These are phyloP conservation scores for Ceratocystis albifundus DNA, from an alignment of 2,329 filamentous ascomycete genomes.

Conservation along the genomic window DNA sequence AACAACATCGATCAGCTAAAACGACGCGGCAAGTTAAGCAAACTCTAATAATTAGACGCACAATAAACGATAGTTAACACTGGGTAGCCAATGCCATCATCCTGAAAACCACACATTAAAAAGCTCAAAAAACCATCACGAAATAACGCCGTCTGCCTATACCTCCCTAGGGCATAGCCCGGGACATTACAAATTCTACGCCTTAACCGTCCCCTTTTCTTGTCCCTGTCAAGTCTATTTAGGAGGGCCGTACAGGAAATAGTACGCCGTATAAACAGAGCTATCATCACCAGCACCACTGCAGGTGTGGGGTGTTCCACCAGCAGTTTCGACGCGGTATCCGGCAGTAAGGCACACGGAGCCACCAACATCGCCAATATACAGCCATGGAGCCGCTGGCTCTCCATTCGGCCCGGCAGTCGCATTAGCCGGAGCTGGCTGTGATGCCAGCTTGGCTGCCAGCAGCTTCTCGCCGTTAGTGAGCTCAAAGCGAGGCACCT, in stretches of 20 bases:
- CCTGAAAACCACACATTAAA: not conserved
- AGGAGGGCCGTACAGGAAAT: conserved; percentile 43
- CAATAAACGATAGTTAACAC: no score
- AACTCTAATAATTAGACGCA: no score
- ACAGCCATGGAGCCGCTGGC: conserved; percentile 19
- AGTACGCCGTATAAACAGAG: conserved; percentile 45
- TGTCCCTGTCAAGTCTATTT: not conserved
- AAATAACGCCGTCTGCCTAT: not conserved
- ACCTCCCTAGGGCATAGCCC: not conserved
- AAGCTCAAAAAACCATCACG: not conserved
- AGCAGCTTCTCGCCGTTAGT: conserved; percentile 32
- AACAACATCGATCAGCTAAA: not conserved
- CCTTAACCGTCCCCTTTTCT: not conserved
- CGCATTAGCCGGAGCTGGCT: conserved; percentile 26
- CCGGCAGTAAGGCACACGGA: conserved; percentile 10
- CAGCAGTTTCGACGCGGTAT: conserved; percentile 23
- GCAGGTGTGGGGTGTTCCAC: conserved; percentile 25
- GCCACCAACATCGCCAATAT: conserved; percentile 18
- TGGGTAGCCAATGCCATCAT: no score
- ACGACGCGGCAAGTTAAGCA: no score
- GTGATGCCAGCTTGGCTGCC: conserved; percentile 38
- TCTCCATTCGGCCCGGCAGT: conserved; percentile 14
- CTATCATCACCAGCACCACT: conserved; percentile 30
- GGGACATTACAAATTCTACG: not conserved
- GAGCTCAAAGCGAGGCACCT: conserved; percentile 51